phyloP scores from a whole-genome alignment of 1,139 yeast species.

The Pichia kudriavzevii region DNA sequence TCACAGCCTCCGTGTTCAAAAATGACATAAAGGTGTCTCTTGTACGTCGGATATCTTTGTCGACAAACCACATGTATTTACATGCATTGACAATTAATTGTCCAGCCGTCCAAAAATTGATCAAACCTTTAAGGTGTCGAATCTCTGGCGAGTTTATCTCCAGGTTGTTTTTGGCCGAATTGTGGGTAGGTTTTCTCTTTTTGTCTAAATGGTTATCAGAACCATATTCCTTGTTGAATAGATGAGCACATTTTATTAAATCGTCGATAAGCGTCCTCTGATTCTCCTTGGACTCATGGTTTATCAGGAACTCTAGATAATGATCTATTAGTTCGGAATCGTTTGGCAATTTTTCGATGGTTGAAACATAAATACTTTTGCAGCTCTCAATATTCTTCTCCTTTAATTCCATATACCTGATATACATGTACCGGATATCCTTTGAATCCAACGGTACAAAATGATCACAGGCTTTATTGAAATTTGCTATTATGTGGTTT shows the following conservation, averaged over 20 bases:
- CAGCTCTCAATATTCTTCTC: slow-evolving; percentile 17
- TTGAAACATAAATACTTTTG: slow-evolving; percentile 15
- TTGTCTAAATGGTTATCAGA: slow-evolving; percentile 10
- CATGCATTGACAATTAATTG: slow-evolving; percentile 34
- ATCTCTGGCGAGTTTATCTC: slow-evolving; percentile 16
- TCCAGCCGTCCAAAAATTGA: slow-evolving; percentile 30
- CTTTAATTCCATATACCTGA: slow-evolving; percentile 27
- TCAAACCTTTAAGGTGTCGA: slow-evolving; percentile 21
- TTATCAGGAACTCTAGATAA: slow-evolving; percentile 16
- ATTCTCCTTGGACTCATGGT: not conserved
- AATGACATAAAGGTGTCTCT: slow-evolving; percentile 39
- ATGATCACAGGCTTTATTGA: slow-evolving; percentile 36
- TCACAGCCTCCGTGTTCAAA: slow-evolving; percentile 33
- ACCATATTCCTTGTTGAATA: slow-evolving; percentile 10
- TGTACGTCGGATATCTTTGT: slow-evolving; percentile 29
- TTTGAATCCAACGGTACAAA: slow-evolving; percentile 40
- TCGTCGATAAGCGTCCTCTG: slow-evolving; percentile 8
- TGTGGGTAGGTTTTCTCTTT: slow-evolving; percentile 4
- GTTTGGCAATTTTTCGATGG: slow-evolving; percentile 14
- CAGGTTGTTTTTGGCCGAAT: not conserved
- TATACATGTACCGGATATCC: slow-evolving; percentile 37
- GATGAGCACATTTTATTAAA: slow-evolving; percentile 12
- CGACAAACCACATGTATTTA: slow-evolving; percentile 31
- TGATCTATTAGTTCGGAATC: slow-evolving; percentile 18
- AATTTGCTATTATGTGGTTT: slow-evolving; percentile 29